Percentiles rank a stretch among this genome's conserved stretches.
Conservation (phyloP, 306 rosid genomes). For the Fagus crenata region DNA sequence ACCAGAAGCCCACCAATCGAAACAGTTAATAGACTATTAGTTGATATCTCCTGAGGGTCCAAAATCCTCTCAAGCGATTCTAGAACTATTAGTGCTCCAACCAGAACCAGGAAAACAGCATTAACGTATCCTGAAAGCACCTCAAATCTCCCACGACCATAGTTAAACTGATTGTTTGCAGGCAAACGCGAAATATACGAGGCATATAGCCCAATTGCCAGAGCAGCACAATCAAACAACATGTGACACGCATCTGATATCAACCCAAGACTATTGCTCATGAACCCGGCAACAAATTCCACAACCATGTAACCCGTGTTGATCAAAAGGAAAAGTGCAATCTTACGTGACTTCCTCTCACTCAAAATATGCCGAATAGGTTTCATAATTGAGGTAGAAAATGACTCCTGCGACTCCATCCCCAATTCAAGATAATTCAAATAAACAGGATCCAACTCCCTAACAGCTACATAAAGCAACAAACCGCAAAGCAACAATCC, state of each 20-base stretch:
- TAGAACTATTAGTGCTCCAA: conserved; percentile 82
- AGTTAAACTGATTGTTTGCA: conserved; percentile 71
- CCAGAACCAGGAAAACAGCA: conserved; percentile 90
- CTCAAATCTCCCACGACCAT: conserved; percentile 92
- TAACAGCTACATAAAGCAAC: conserved; percentile 66
- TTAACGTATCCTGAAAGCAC: conserved; percentile 85
- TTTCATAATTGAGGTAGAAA: conserved; percentile 56
- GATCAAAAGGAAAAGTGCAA: conserved; percentile 84
- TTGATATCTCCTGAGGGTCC: conserved; percentile 92
- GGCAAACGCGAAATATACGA: conserved; percentile 91
- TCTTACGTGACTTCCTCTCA: conserved; percentile 88
- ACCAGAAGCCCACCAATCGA: conserved; percentile 87
- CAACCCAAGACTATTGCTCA: conserved; percentile 94
- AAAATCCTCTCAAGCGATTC: conserved; percentile 92
- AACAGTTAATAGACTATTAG: conserved; percentile 70
- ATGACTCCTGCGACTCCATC: conserved; percentile 48
- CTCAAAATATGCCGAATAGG: conserved; percentile 75
- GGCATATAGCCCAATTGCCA: conserved; percentile 93
- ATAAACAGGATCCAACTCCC: conserved; percentile 67
- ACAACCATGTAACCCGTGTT: conserved; percentile 87
- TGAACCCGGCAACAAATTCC: conserved; percentile 85
- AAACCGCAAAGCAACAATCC: conserved; percentile 79
- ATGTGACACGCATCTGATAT: conserved; percentile 96
- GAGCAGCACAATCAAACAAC: conserved; percentile 98
- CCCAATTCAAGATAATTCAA: conserved; percentile 45